Evolutionary conservation across 768 basidiomycete genomes (phyloP).

Genomic region (Podaxis mareebaensis): DNA sequence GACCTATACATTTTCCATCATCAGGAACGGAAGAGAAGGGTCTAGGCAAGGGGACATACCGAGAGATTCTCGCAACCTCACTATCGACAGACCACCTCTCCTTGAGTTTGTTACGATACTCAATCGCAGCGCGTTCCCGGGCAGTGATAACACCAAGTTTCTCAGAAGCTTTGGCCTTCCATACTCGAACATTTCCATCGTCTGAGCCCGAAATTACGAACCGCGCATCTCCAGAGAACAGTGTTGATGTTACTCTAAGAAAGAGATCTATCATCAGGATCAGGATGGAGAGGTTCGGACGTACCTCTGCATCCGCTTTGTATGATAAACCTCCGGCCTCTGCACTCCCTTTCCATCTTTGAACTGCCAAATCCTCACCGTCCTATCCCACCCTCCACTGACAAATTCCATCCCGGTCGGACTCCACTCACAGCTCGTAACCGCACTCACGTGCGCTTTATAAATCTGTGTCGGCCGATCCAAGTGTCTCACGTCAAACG

Average conservation of each 20-base stretch:
- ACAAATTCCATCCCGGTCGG: conserved; percentile 96
- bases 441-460: conserved; percentile 96
- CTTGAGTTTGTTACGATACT: conserved; percentile 87
- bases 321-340: conserved; percentile 88
- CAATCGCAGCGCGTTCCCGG: conserved; percentile 86
- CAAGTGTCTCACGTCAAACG: conserved; percentile 91
- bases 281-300: neutral
- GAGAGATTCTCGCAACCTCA: conserved; percentile 77
- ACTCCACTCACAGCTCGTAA: conserved; percentile 97
- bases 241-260: conserved; percentile 81
- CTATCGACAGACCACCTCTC: conserved; percentile 87
- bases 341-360: conserved; percentile 19
- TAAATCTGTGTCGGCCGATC: conserved; percentile 86
- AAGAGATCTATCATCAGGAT: neutral
- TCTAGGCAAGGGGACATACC: conserved; percentile 48
- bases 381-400: conserved; percentile 95
- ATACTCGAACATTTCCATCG: conserved; percentile 92
- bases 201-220: conserved; percentile 92
- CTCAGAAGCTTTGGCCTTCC: conserved; percentile 93
- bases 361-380: conserved; percentile 78
- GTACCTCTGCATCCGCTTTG: conserved; percentile 97
- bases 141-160: conserved; percentile 90
- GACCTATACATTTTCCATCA: conserved; percentile 40
- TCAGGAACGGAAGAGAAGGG: neutral
- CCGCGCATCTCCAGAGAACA: conserved; percentile 88